Base-by-base conservation (phyloP, 352 stramenopile species). In the Globisporangium cederbergense region DNA sequence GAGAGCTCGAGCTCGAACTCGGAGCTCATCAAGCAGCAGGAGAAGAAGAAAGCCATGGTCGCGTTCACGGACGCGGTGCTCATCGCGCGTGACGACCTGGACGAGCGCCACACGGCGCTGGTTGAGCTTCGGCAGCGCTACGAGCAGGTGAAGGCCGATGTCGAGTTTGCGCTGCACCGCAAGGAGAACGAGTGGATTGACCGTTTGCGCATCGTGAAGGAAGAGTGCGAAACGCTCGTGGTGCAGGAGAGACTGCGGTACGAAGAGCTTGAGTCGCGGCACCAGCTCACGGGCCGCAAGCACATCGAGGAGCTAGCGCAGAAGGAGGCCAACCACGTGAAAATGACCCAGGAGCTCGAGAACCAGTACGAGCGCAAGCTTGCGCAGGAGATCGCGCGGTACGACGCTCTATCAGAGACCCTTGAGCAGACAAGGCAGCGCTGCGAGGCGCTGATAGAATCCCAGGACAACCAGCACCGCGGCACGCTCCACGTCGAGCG, bases 361-460 rank as follows among this genome's bases (percentile, higher is more conserved):
- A 98, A 97, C 57, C 84, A 97, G 64, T 98, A 97, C 66, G 91
- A 98, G 61, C 83, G 91, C 22, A 95, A 96, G 46, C 68, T 98
- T 0, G 90, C 92, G 8, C 77, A 97, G 49, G 91, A 98, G 62
- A 76, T 97, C 22, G 70, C 83, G 54, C 72, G 91, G 18, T 98
- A 96, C 59, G 91, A 98, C 47, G 75, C 81, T 5, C 67, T 97
- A 0, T 93, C 86, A 0, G 91, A 97, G 72, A 90, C 79, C 5
- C 78, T 98, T 42, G 89, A 97, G 69, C 76, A 91, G 43, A 92
- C 94, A 1, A 81, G 94, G 3, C 91, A 98, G 65, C 81, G 86
- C 10, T 97, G 90, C 54, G 91, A 95, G 60, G 83, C 86, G 20
- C 67, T 98, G 0, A 78, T 98, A 7, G 88, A 97, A 58, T 71